A percentile compares a stretch with the other conserved stretches of the same genome.
These are phyloP conservation scores for Acer yangbiense DNA, from an alignment of 345 rosid species.

Conservation along the genomic window DNA sequence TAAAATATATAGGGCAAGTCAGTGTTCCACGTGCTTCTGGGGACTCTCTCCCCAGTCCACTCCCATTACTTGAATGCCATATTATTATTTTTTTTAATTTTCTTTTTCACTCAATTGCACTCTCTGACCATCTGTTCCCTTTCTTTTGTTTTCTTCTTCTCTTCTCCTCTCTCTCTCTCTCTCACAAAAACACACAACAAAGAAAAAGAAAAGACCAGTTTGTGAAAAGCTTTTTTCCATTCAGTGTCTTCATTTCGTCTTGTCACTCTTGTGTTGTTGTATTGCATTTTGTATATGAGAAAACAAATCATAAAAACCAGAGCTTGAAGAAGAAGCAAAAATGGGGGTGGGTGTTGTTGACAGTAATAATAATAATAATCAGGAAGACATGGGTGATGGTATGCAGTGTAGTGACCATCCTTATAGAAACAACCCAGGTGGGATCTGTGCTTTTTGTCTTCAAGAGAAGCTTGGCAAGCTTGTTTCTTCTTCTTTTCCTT, in stretches of 20 bases:
- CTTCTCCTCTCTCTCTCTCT: conserved; percentile 8
- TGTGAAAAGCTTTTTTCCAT: neutral
- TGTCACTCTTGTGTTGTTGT: neutral
- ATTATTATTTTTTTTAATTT: conserved; percentile 7
- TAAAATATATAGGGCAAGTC: conserved; percentile 31
- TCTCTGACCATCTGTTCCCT: conserved; percentile 30
- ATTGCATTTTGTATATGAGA: neutral
- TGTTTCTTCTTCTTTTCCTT: conserved; percentile 83
- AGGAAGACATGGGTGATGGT: conserved; percentile 79
- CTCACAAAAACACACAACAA: neutral
- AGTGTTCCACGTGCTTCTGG: conserved; percentile 68
- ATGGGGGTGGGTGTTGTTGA: conserved; percentile 23
- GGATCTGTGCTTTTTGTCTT: conserved; percentile 98
- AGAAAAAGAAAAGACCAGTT: conserved; percentile 15
- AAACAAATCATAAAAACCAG: neutral
- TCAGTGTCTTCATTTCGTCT: neutral
- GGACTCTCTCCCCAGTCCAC: conserved; percentile 43
- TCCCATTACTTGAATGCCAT: conserved; percentile 28
- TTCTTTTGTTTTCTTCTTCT: conserved; percentile 28
- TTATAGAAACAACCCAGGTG: conserved; percentile 80
- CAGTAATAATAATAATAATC: conserved; percentile 28
- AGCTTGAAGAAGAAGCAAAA: conserved; percentile 10
- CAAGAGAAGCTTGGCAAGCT: conserved; percentile 97
- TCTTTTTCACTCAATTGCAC: conserved; percentile 31
- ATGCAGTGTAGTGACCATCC: conserved; percentile 86